phyloP scores from a whole-genome alignment of 1,284 basidiomycete genomes.

The Nidula niveotomentosa region DNA sequence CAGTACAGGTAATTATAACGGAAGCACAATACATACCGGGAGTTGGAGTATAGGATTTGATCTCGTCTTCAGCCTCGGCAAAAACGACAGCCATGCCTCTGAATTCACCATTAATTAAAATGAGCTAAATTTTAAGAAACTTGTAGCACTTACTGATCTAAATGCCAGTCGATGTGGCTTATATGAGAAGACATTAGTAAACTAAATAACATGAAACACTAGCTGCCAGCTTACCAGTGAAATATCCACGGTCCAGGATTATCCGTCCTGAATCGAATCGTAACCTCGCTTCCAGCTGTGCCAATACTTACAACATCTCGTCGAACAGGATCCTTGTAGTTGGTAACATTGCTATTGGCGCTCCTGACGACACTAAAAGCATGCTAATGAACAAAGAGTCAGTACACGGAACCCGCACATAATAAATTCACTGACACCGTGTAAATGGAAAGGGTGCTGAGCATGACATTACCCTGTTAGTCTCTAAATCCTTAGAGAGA shows the following conservation, averaged over 20 bases:
- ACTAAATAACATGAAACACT: not conserved
- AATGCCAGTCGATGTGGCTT: constrained; percentile 32
- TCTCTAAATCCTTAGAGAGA: too few species aligned
- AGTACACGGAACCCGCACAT: not conserved
- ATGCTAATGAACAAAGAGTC: constrained; percentile 5
- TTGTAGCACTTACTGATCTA: constrained; percentile 12
- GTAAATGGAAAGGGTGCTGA: constrained; percentile 28
- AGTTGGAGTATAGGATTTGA: too few species aligned
- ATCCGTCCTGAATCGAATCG: constrained; percentile 39
- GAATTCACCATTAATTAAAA: not conserved
- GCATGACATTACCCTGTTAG: not conserved
- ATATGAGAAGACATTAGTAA: not conserved
- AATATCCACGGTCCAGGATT: constrained; percentile 50
- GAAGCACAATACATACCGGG: too few species aligned
- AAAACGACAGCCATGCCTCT: constrained; percentile 42
- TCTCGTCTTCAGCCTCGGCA: constrained; percentile 22
- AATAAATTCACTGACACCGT: constrained; percentile 6
- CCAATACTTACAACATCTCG: constrained; percentile 35
- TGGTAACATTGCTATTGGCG: constrained; percentile 9
- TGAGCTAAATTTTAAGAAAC: not conserved
- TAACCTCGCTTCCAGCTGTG: constrained; percentile 20
- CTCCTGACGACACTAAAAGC: constrained; percentile 11
- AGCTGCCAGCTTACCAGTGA: constrained; percentile 25
- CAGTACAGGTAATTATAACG: too few species aligned
- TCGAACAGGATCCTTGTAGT: constrained; percentile 14